Conservation (phyloP, 2,329 filamentous ascomycete genomes). For the Blastomyces gilchristii region DNA sequence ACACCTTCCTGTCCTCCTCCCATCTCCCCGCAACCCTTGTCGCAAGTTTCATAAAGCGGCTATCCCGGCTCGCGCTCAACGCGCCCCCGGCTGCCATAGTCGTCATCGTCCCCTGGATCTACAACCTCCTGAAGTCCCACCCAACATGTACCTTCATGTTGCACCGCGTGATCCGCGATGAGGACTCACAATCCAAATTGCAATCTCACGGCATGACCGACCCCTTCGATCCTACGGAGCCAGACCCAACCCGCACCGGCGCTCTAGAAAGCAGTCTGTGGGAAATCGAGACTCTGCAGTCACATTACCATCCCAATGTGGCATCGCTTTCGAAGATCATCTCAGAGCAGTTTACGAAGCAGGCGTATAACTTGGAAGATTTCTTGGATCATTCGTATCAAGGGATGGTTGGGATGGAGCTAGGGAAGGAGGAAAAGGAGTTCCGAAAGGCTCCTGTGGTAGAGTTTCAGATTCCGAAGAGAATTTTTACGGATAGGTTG, state of each 20-base stretch:
- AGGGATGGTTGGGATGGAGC: constrained; percentile 67
- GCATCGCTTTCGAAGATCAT: constrained; percentile 89
- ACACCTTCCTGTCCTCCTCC: constrained; percentile 80
- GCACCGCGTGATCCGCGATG: constrained; percentile 55
- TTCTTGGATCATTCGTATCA: constrained; percentile 89
- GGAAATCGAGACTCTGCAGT: constrained; percentile 85
- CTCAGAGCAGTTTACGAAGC: constrained; percentile 94
- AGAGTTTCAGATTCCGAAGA: constrained; percentile 89
- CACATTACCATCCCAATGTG: constrained; percentile 94
- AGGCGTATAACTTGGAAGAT: constrained; percentile 89
- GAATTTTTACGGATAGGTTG: constrained; percentile 50
- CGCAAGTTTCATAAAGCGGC: constrained; percentile 91
- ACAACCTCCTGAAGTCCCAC: constrained; percentile 86
- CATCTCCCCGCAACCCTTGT: constrained; percentile 86
- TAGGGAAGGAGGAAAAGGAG: constrained; percentile 54
- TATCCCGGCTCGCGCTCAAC: constrained; percentile 72
- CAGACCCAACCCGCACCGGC: constrained; percentile 71
- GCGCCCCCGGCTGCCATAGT: constrained; percentile 86
- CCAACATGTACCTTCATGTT: constrained; percentile 93
- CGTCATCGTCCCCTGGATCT: constrained; percentile 80
- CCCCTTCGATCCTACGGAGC: constrained; percentile 64
- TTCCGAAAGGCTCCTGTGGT: constrained; percentile 79
- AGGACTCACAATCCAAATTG: constrained; percentile 48
- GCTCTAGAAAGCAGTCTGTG: constrained; percentile 91
- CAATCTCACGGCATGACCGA: constrained; percentile 58